A percentile compares a stretch with the other conserved stretches of the same genome.
Conservation (phyloP, 1,139 yeast genomes). For the Geotrichum histeridarum region DNA sequence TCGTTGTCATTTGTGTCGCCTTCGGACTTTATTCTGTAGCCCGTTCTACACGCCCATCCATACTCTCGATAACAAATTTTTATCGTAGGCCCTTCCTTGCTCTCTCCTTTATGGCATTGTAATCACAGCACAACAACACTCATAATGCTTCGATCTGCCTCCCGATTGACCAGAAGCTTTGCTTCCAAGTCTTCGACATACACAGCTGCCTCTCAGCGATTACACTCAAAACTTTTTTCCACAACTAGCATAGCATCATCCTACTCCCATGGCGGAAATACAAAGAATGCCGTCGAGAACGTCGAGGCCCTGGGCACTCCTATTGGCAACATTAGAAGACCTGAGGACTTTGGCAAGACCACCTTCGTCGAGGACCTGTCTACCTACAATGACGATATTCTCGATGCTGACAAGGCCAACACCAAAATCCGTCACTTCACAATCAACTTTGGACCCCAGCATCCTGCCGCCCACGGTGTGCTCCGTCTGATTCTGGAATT, state of each 20-base stretch:
- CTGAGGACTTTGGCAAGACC: slow-evolving; percentile 33
- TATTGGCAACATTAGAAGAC: slow-evolving; percentile 35
- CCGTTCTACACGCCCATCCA: background rate
- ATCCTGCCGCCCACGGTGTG: slow-evolving; percentile 95
- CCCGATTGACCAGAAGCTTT: slow-evolving; percentile 13
- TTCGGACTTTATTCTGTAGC: background rate
- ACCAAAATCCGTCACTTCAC: slow-evolving; percentile 77
- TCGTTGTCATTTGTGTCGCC: background rate
- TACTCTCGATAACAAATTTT: background rate
- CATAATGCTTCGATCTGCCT: slow-evolving; percentile 17
- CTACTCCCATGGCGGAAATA: slow-evolving; percentile 17
- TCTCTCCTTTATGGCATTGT: background rate
- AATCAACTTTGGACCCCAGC: slow-evolving; percentile 88
- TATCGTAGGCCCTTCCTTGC: background rate
- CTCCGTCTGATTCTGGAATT: slow-evolving; percentile 78
- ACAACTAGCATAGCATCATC: slow-evolving; percentile 16
- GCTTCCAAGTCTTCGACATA: background rate
- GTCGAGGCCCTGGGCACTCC: slow-evolving; percentile 32
- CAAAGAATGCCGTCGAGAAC: slow-evolving; percentile 21
- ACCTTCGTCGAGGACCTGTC: slow-evolving; percentile 37
- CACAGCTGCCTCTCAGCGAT: slow-evolving; percentile 13
- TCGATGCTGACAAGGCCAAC: slow-evolving; percentile 30
- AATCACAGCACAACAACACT: background rate
- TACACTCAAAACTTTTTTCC: slow-evolving; percentile 9
- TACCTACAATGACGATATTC: slow-evolving; percentile 25